A percentile compares a stretch with the other conserved stretches of the same genome.
phyloP scores from a whole-genome alignment of 2,329 filamentous ascomycete genomes.

The Phialophora chinensis region DNA sequence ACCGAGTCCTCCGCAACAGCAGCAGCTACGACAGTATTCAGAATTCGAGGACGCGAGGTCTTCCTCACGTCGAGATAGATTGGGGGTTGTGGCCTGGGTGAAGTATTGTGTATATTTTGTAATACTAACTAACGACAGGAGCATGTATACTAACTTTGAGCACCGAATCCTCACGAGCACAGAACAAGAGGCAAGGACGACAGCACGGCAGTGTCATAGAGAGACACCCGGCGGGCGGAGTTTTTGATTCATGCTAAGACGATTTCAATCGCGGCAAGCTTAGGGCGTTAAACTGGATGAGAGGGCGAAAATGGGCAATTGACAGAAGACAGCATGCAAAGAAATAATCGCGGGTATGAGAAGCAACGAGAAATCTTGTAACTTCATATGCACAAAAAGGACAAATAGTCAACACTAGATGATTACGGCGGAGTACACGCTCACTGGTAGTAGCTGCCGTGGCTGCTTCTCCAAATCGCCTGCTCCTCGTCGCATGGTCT shows the following conservation, averaged over 20 bases:
- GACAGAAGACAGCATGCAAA: not conserved
- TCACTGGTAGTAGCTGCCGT: not conserved
- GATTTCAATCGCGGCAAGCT: not conserved
- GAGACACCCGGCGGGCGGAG: constrained; percentile 7
- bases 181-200: not conserved
- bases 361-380: constrained; percentile 1
- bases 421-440: not conserved
- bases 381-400: not conserved
- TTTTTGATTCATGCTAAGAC: not conserved
- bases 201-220: not conserved
- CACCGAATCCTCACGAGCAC: not conserved
- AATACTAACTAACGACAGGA: constrained; percentile 15
- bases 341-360: not conserved
- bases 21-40: constrained; percentile 28
- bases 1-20: constrained; percentile 9
- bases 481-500: not conserved
- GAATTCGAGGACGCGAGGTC: constrained; percentile 31
- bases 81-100: constrained; percentile 2
- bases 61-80: constrained; percentile 21
- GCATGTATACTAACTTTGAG: constrained; percentile 20
- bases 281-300: not conserved
- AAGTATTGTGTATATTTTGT: constrained; percentile 12
- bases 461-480: not conserved
- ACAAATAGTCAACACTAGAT: not conserved
- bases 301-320: not conserved